Evolutionary conservation across 2,329 filamentous ascomycete species (phyloP).

Genomic region (Beauveria asiatica): DNA sequence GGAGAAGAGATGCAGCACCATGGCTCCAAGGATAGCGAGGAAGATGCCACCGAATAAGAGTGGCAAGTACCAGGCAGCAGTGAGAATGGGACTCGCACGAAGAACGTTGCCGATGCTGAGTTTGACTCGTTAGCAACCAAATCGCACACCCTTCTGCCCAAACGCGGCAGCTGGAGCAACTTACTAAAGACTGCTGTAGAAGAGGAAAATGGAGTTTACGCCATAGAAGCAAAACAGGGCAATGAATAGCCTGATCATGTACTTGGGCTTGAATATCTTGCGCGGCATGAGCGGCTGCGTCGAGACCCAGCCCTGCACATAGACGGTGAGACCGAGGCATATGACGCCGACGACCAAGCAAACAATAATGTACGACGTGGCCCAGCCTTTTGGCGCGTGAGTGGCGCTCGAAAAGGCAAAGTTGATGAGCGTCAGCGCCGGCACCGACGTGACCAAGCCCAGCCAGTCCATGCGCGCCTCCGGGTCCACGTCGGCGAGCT

Average conservation of each 20-base stretch:
- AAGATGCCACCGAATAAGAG: slow-evolving; percentile 6
- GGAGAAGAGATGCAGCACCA: slow-evolving; percentile 8
- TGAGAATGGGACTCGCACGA: background rate
- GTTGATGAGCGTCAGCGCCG: slow-evolving; percentile 53
- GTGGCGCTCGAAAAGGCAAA: slow-evolving; percentile 60
- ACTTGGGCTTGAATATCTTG: slow-evolving; percentile 52
- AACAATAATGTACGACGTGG: slow-evolving; percentile 55
- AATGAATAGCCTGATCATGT: slow-evolving; percentile 45
- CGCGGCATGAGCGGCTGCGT: slow-evolving; percentile 52
- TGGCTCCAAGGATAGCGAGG: slow-evolving; percentile 2
- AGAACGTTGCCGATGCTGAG: slow-evolving; percentile 7
- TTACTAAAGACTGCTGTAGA: slow-evolving; percentile 53
- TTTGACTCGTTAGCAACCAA: background rate
- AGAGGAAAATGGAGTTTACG: slow-evolving; percentile 47
- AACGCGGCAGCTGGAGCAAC: slow-evolving; percentile 13
- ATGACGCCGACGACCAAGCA: slow-evolving; percentile 49
- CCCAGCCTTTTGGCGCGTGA: slow-evolving; percentile 54
- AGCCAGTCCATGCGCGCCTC: slow-evolving; percentile 49
- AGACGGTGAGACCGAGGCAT: slow-evolving; percentile 44
- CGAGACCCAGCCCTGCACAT: slow-evolving; percentile 55
- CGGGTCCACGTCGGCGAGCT: slow-evolving; percentile 20
- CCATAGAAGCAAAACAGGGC: slow-evolving; percentile 50
- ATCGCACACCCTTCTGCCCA: background rate
- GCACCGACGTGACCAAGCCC: slow-evolving; percentile 44
- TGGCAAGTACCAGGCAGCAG: slow-evolving; percentile 9